Evolutionary conservation across 139 green algal species (phyloP).

Genomic region (Nannochloris sp.): DNA sequence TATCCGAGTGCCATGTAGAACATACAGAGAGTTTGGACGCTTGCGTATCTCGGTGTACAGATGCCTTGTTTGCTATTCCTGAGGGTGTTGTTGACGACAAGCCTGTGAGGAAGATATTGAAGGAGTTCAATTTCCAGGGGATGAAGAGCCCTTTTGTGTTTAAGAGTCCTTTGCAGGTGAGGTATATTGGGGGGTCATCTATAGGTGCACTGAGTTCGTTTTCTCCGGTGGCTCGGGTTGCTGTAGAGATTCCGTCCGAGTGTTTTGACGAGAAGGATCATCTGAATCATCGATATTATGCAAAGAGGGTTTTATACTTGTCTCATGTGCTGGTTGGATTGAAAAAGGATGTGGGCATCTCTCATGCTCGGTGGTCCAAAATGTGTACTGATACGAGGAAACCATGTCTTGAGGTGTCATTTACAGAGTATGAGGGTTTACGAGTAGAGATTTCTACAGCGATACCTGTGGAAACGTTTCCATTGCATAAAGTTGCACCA

Average conservation of each 20-base stretch:
- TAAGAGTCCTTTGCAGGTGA: no score
- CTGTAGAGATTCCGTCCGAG: conserved; percentile 47
- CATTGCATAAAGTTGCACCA: conserved; percentile 41
- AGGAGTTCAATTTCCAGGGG: neutral
- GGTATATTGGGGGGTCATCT: neutral
- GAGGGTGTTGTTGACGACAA: conserved; percentile 1
- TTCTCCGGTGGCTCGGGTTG: conserved; percentile 35
- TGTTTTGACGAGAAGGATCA: conserved; percentile 63
- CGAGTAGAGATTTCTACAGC: conserved; percentile 35
- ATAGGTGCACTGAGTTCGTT: neutral
- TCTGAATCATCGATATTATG: conserved; percentile 65
- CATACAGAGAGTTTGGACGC: conserved; percentile 9
- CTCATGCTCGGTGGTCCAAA: conserved; percentile 11
- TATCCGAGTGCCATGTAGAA: neutral
- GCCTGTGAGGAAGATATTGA: neutral
- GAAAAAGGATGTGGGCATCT: conserved; percentile 1
- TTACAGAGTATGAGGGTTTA: neutral
- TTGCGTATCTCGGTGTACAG: neutral
- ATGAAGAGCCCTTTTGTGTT: neutral
- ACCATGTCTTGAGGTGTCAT: conserved; percentile 42
- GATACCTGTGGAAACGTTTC: conserved; percentile 24
- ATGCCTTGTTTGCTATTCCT: neutral
- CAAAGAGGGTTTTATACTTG: conserved; percentile 56
- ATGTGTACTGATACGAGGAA: conserved; percentile 30
- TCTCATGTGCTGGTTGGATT: conserved; percentile 31